A percentile compares a stretch with the other conserved stretches of the same genome.
Evolutionary conservation across 306 rosid genomes (phyloP).

Genomic region (Pachyrhizus erosus): DNA sequence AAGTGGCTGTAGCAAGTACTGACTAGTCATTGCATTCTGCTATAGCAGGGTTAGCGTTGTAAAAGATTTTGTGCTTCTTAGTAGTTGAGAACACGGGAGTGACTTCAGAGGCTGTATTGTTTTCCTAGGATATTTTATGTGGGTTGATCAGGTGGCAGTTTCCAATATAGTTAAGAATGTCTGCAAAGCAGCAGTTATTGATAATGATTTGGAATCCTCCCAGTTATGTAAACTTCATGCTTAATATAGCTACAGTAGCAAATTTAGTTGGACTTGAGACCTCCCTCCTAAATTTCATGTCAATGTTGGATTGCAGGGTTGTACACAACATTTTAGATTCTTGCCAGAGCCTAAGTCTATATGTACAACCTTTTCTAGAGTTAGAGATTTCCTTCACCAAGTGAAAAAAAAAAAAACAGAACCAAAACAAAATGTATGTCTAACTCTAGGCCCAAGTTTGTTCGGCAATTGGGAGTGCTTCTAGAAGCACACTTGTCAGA

Average conservation of each 20-base stretch:
- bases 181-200: conserved; percentile 5
- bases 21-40: conserved; percentile 19
- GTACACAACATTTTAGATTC: conserved; percentile 12
- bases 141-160: conserved; percentile 26
- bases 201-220: conserved; percentile 23
- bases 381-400: conserved; percentile 1
- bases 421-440: not conserved
- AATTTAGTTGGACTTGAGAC: not conserved
- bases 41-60: conserved; percentile 5
- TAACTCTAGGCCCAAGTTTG: not conserved
- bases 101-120: not conserved
- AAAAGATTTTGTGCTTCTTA: conserved; percentile 15
- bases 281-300: conserved; percentile 19
- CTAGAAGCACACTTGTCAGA: not conserved
- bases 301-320: conserved; percentile 4
- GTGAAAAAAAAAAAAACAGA: not conserved
- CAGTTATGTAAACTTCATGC: conserved; percentile 24
- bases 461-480: conserved; percentile 3
- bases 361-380: not conserved
- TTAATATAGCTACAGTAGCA: conserved; percentile 13
- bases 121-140: conserved; percentile 20
- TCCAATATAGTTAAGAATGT: not conserved
- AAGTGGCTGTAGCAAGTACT: conserved; percentile 29
- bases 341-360: not conserved
- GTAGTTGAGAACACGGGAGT: conserved; percentile 16